A percentile compares a stretch with the other conserved stretches of the same genome.
Evolutionary conservation across 805 yeast genomes (phyloP).

Genomic region (Monosporozyma servazzii): DNA sequence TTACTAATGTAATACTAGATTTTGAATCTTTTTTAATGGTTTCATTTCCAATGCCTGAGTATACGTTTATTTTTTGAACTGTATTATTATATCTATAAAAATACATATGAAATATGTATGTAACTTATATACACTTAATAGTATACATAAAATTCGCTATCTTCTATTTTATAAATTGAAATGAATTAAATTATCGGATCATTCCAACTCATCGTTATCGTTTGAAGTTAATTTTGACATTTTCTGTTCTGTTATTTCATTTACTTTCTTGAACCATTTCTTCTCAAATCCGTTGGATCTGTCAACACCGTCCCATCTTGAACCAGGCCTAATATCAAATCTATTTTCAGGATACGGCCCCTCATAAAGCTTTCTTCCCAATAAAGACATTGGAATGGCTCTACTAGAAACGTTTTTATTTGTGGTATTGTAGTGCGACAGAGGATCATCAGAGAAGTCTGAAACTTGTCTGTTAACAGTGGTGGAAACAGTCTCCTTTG

Average conservation of each 20-base stretch:
- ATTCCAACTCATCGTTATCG: slow-evolving; percentile 29
- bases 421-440: slow-evolving; percentile 25
- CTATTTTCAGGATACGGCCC: slow-evolving; percentile 51
- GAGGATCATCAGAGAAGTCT: slow-evolving; percentile 51
- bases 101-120: neutral
- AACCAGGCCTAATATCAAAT: slow-evolving; percentile 69
- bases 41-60: neutral
- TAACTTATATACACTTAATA: neutral
- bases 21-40: neutral
- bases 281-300: slow-evolving; percentile 82
- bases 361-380: slow-evolving; percentile 48
- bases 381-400: slow-evolving; percentile 11
- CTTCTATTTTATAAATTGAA: neutral
- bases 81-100: neutral
- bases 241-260: slow-evolving; percentile 29
- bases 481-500: neutral
- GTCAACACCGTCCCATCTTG: slow-evolving; percentile 87
- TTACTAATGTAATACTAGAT: neutral
- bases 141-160: neutral
- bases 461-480: neutral
- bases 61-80: neutral
- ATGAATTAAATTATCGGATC: slow-evolving; percentile 8
- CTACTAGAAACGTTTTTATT: slow-evolving; percentile 17
- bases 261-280: slow-evolving; percentile 41
- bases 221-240: slow-evolving; percentile 26